Evolutionary conservation across 345 rosid genomes (phyloP), one percentile per base, ranked within the genome.

Genomic region (Syzygium jambos): DNA sequence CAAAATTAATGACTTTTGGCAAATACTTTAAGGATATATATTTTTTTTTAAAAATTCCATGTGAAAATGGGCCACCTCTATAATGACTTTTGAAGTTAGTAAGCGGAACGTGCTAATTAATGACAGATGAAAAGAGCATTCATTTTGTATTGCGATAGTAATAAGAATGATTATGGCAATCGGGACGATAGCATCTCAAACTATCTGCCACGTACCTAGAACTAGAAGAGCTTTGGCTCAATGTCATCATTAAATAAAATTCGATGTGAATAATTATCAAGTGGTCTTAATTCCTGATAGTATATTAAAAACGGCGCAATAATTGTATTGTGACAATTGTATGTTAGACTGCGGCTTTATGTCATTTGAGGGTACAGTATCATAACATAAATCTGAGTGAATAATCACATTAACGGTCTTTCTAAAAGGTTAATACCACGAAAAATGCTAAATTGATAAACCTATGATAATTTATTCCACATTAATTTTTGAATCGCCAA

Each of bases 91-190:
- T 41, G 55, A 84, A 87, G 52, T 87, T 92, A 93, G 95, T 93
- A 93, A 92, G 90, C 82, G 30, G 65, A 91, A 93, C 93, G 91
- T 93, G 96, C 85, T 88, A 78, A 90, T 91, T 86, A 93, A 91
- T 94, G 89, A 92, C 68, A 89, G 86, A 87, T 83, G 43, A 29
- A 61, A 55, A 23, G 30, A 55, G 65, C 51, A 68, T 68, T 68
- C 80, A 34, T 9, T 68, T 65, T 34, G 7, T 34, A 68, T 34
- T 68, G 80, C 25, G 80, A 68, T 68, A 12, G 34, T 34, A 68
- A 68, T 34, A 9, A 54, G 57, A 17, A 68, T 68, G 80, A 68
- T 68, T 19, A 34, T 17, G 80, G 80, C 80, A 68, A 68, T 34
- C 80, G 34, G 46, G 80, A 9, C 25, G 0, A 68, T 68, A 12